Percentiles rank a stretch among this genome's conserved stretches.
Evolutionary conservation across 257 asterid genomes (phyloP).

Genomic region (Capsicum chinense): DNA sequence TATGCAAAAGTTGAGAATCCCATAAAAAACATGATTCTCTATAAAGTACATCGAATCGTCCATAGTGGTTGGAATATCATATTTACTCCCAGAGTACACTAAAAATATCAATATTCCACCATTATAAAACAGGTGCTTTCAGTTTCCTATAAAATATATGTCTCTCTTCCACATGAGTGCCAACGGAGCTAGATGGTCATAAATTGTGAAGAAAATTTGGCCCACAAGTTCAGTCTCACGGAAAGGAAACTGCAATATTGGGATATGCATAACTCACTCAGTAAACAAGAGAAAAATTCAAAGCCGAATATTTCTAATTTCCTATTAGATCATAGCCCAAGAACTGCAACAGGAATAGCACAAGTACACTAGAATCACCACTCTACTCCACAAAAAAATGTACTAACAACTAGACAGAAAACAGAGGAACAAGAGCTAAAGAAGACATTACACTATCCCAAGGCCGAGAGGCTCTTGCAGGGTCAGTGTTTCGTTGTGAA

Average conservation of each 20-base stretch:
- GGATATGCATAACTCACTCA: conserved; percentile 26
- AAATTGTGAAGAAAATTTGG: conserved; percentile 23
- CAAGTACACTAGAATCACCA: conserved; percentile 11
- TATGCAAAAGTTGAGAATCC: background rate
- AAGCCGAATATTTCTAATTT: background rate
- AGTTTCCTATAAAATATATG: conserved; percentile 16
- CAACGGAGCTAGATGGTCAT: background rate
- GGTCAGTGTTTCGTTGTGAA: conserved; percentile 83
- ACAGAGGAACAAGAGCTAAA: conserved; percentile 26
- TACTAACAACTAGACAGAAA: background rate
- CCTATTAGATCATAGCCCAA: background rate
- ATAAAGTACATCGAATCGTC: background rate
- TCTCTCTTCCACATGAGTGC: conserved; percentile 3
- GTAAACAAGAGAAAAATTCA: conserved; percentile 15
- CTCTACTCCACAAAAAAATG: background rate
- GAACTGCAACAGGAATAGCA: conserved; percentile 9
- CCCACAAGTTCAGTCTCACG: conserved; percentile 1
- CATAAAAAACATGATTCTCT: background rate
- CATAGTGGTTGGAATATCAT: conserved; percentile 10
- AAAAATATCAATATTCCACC: background rate
- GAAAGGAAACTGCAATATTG: background rate
- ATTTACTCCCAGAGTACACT: conserved; percentile 3
- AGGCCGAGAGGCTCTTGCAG: conserved; percentile 93
- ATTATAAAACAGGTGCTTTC: background rate
- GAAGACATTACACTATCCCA: conserved; percentile 83